These are phyloP conservation scores for Blastobotrys persicus DNA, from an alignment of 1,139 yeast species.

Conservation along the genomic window DNA sequence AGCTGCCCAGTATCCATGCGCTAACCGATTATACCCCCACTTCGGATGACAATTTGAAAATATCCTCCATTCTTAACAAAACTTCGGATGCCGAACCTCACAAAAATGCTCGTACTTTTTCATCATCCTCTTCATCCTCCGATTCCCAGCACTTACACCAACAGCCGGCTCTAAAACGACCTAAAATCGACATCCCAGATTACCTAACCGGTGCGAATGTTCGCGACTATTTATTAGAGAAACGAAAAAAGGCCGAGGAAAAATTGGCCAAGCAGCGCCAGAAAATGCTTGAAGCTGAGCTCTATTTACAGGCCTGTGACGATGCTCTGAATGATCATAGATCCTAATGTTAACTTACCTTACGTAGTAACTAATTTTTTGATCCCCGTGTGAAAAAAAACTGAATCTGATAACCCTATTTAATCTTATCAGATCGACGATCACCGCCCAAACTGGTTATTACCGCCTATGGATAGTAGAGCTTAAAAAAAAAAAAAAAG, in stretches of 20 bases:
- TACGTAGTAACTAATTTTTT: neutral
- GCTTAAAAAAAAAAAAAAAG: no score
- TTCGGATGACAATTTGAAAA: constrained; percentile 14
- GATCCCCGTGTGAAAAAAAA: neutral
- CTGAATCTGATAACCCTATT: neutral
- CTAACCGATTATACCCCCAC: constrained; percentile 8
- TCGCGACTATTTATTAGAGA: constrained; percentile 35
- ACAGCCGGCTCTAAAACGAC: constrained; percentile 15
- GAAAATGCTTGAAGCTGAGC: constrained; percentile 29
- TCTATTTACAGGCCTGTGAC: constrained; percentile 31
- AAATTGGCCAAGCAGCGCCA: constrained; percentile 31
- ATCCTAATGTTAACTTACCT: neutral
- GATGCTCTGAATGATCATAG: constrained; percentile 18
- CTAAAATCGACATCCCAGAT: constrained; percentile 28
- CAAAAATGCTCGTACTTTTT: constrained; percentile 5
- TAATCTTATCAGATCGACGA: neutral
- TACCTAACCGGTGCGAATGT: constrained; percentile 31
- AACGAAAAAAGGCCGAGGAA: constrained; percentile 34
- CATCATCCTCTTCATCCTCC: constrained; percentile 19
- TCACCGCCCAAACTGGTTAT: neutral
- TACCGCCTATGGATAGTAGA: no score
- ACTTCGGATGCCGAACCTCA: constrained; percentile 4
- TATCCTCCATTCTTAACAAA: constrained; percentile 26
- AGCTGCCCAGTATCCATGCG: constrained; percentile 17
- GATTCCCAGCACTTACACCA: neutral